Conservation (phyloP, 352 stramenopile genomes). For the Elongisporangium undulatum region DNA sequence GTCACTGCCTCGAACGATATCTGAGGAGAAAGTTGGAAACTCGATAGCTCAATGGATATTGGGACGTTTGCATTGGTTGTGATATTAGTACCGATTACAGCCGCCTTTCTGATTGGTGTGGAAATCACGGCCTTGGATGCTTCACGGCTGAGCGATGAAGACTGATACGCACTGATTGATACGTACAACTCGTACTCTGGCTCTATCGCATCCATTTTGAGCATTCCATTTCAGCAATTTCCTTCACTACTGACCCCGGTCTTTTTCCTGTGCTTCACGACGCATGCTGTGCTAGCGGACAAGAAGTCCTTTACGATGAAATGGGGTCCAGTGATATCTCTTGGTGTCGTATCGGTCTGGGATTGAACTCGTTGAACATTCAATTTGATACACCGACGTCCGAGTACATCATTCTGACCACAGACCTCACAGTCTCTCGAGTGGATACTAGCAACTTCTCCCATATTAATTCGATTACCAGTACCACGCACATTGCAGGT, state of each 20-base stretch:
- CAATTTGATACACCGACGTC: not conserved
- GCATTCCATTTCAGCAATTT: slow-evolving; percentile 6
- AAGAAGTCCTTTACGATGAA: not conserved
- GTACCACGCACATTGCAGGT: not conserved
- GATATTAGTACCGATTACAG: not conserved
- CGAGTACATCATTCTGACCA: not conserved
- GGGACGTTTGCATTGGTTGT: not conserved
- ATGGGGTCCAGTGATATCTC: not conserved
- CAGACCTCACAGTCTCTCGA: not conserved
- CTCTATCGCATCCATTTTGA: not conserved
- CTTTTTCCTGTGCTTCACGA: not conserved
- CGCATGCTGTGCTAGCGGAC: not conserved
- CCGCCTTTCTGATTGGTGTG: not conserved
- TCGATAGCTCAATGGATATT: too few relatives aligned
- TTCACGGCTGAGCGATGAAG: not conserved
- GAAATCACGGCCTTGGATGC: not conserved
- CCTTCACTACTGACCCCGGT: slow-evolving; percentile 1
- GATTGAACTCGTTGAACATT: not conserved
- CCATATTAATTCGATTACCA: not conserved
- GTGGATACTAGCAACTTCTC: not conserved
- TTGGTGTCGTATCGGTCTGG: not conserved
- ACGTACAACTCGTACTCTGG: not conserved
- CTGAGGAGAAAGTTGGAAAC: too few relatives aligned
- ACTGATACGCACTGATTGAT: not conserved
- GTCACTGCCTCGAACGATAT: too few relatives aligned